Evolutionary conservation across 352 stramenopile species (phyloP), one percentile per base, ranked within the genome.

Genomic region (Poterioochromonas sp.): DNA sequence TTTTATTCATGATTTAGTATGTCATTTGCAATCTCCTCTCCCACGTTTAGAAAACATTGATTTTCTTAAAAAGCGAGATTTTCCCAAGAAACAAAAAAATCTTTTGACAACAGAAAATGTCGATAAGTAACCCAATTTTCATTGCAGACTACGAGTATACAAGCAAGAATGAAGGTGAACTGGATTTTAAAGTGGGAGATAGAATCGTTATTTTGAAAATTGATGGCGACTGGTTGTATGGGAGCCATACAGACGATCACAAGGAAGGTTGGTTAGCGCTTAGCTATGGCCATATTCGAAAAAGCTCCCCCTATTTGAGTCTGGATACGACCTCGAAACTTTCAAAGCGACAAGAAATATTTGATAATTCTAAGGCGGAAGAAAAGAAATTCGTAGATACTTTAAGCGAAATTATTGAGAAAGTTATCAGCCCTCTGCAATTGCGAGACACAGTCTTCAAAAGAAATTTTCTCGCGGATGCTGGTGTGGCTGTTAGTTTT

Each of bases 171-270:
- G 65, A 74, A 18, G 11, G 3, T 12, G 37, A 74, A 26, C n/a
- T 74, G 3, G 11, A 34, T 34, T 35, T 58, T 34, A 54, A 54
- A n/a, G 41, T 35, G 5, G 43, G 32, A 11, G 65, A 74, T 39
- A 51, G 53, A 18, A 74, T 74, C 26, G 8, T 44, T 8, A 54
- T 74, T 35, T 26, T 51, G 12, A 8, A 39, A 18, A 34, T 22
- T 1, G 41, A 51, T 40, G 65, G 41, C 1, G 65, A 74, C 40
- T 74, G 65, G 65, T 39, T 8, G 20, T 74, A 74, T 74, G 65
- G 65, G 32, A n/a, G n/a, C n/a, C n/a, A n/a, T n/a, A 8, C 2
- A 51, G 8, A 74, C 20, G 40, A 8, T 5, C 8, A n/a, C 2
- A 74, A 8, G 1, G 65, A 58, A 58, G 65, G 65, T 2, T 74